Evolutionary conservation across 257 asterid genomes (phyloP).

Genomic region (Ligustrum vulgare): DNA sequence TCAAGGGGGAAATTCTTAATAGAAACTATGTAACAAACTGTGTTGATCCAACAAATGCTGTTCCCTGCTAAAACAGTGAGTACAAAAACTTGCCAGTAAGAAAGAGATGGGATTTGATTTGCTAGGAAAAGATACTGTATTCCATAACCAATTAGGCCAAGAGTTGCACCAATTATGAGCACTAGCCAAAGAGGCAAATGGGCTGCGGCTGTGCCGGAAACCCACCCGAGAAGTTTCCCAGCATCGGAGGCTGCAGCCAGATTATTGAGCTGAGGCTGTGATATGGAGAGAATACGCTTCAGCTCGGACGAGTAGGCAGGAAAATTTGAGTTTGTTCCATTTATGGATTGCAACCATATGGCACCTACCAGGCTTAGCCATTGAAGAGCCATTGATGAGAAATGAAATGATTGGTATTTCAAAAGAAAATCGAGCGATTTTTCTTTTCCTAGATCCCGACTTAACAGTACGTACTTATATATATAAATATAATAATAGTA

Average conservation of each 20-base stretch:
- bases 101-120: conserved; percentile 22
- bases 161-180: conserved; percentile 58
- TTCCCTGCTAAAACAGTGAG: conserved; percentile 72
- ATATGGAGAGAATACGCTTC: conserved; percentile 49
- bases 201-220: conserved; percentile 68
- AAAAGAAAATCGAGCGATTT: no score
- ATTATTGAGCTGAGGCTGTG: conserved; percentile 73
- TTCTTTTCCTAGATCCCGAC: no score
- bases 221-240: conserved; percentile 81
- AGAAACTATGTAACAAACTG: conserved; percentile 52
- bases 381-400: conserved; percentile 45
- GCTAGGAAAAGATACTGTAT: conserved; percentile 61
- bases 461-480: no score
- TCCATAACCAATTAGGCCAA: conserved; percentile 77
- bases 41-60: conserved; percentile 81
- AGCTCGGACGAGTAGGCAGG: conserved; percentile 77
- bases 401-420: no score
- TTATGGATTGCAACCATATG: conserved; percentile 75
- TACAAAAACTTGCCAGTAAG: conserved; percentile 49
- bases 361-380: conserved; percentile 76
- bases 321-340: conserved; percentile 73
- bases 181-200: conserved; percentile 73
- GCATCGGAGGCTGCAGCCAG: conserved; percentile 86
- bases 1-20: conserved; percentile 69
- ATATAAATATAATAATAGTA: no score